phyloP scores from a whole-genome alignment of 1,284 basidiomycete genomes.

The Flammula alnicola region DNA sequence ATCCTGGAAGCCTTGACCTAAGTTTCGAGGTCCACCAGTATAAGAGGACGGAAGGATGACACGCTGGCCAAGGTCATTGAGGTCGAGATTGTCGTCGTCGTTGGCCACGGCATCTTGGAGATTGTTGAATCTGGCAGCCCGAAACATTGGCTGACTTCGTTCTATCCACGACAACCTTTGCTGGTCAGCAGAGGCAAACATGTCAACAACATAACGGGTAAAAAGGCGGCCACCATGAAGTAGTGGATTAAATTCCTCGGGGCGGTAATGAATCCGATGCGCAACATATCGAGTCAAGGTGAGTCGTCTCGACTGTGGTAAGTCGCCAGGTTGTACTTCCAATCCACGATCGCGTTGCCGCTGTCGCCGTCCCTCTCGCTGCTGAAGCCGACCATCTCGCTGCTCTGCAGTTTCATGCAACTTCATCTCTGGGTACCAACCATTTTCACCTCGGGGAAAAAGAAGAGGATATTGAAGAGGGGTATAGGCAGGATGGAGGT shows the following conservation, averaged over 20 bases:
- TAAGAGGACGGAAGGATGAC: constrained; percentile 46
- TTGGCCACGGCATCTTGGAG: constrained; percentile 38
- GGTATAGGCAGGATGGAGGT: constrained; percentile 23
- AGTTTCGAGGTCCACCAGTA: constrained; percentile 41
- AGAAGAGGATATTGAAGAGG: constrained; percentile 26
- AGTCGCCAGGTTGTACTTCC: constrained; percentile 7
- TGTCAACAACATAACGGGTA: constrained; percentile 45
- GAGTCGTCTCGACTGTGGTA: constrained; percentile 18
- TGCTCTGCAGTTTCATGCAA: constrained; percentile 13
- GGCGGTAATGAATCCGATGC: constrained; percentile 35
- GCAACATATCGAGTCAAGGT: constrained; percentile 35
- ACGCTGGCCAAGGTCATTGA: constrained; percentile 37
- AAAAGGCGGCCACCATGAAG: constrained; percentile 44
- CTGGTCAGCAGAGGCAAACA: constrained; percentile 39
- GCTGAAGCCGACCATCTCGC: neutral
- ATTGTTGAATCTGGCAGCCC: constrained; percentile 41
- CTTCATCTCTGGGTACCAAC: constrained; percentile 41
- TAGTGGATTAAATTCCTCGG: constrained; percentile 32
- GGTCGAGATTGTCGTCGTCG: constrained; percentile 30
- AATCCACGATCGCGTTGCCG: neutral
- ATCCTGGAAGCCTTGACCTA: constrained; percentile 49
- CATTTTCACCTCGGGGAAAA: constrained; percentile 31
- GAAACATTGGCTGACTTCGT: constrained; percentile 41
- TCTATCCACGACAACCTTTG: constrained; percentile 31
- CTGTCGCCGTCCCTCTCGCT: neutral